Percentiles rank a stretch among this genome's conserved stretches.
Evolutionary conservation across 225 moss, liverwort and hornwort genomes (phyloP).

Genomic region (Antitrichia curtipendula): DNA sequence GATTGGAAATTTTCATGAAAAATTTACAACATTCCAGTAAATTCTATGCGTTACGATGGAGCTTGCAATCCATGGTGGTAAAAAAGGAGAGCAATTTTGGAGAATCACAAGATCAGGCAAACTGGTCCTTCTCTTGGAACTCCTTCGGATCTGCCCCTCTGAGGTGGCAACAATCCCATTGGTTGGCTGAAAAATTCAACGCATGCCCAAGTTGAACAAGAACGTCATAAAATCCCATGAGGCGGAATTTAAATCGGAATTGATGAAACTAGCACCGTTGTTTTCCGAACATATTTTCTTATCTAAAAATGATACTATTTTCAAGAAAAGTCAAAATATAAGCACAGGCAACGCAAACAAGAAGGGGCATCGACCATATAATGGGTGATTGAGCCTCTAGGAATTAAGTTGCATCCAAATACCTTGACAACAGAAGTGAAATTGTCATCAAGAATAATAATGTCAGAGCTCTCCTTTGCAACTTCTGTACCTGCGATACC

Average conservation of each 20-base stretch:
- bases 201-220: not conserved
- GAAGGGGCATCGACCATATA: not conserved
- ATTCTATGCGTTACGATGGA: not conserved
- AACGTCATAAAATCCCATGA: not conserved
- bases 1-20: not conserved
- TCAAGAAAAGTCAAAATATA: not conserved
- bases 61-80: not conserved
- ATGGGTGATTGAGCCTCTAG: not conserved
- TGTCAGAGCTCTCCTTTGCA: constrained; percentile 93
- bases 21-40: not conserved
- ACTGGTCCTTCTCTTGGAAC: not conserved
- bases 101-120: not conserved
- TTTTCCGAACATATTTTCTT: not conserved
- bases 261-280: not conserved
- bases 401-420: not conserved
- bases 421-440: constrained; percentile 98
- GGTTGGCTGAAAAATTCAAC: not conserved
- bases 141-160: not conserved
- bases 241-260: not conserved
- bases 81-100: not conserved
- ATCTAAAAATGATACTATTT: not conserved
- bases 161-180: not conserved
- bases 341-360: not conserved
- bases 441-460: constrained; percentile 87
- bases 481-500: constrained; percentile 67